Evolutionary conservation across 768 basidiomycete genomes (phyloP).

Genomic region (Russula lepida): DNA sequence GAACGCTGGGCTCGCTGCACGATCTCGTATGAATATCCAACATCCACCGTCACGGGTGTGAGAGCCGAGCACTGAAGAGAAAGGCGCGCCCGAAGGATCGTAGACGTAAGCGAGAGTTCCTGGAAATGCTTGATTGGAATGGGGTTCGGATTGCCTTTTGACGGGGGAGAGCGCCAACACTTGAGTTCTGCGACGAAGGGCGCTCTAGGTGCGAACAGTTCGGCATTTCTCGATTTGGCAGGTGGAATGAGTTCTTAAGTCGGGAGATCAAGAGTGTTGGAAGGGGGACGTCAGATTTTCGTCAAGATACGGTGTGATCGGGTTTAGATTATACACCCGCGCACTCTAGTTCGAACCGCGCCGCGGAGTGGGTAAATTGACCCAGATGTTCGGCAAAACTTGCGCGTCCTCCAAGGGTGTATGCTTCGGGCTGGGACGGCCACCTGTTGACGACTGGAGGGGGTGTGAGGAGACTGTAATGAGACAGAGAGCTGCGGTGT

Average conservation of each 20-base stretch:
- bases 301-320: conserved; percentile 17
- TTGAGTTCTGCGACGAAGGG: conserved; percentile 1
- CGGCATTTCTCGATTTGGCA: conserved; percentile 10
- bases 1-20: background rate
- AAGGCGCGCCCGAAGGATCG: background rate
- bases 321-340: conserved; percentile 8
- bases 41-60: background rate
- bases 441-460: too few relatives aligned
- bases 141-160: background rate
- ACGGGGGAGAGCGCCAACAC: background rate
- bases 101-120: conserved; percentile 6
- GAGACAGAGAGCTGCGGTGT: background rate
- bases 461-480: background rate
- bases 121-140: background rate
- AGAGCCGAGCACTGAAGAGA: conserved; percentile 1
- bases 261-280: conserved; percentile 6
- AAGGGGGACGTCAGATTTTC: conserved; percentile 10
- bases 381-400: background rate
- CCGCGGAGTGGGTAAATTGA: conserved; percentile 13
- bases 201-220: conserved; percentile 11
- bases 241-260: conserved; percentile 11
- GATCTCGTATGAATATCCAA: background rate
- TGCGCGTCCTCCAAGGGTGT: background rate
- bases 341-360: background rate
- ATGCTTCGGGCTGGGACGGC: too few relatives aligned